Conservation (phyloP, 495 filamentous ascomycete species). For the Lasiosphaeriaceae sp. region DNA sequence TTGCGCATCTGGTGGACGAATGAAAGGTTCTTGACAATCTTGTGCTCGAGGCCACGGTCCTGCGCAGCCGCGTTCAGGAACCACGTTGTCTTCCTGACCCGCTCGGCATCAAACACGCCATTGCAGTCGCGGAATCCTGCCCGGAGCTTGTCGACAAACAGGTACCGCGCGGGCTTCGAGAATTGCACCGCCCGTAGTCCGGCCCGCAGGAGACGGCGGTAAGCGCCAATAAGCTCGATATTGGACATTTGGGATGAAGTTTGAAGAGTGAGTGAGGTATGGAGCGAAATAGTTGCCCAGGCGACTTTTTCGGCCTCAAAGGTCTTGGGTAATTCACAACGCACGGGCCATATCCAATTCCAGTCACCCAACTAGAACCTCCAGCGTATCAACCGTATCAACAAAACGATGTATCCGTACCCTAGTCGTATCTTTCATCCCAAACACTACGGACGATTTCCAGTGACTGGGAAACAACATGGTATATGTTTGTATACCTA, state of each 20-base stretch:
- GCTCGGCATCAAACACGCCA: slow-evolving; percentile 53
- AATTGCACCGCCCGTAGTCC: slow-evolving; percentile 76
- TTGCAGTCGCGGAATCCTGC: slow-evolving; percentile 62
- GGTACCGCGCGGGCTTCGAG: slow-evolving; percentile 69
- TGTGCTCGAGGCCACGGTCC: slow-evolving; percentile 70
- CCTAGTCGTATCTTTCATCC: too few species aligned
- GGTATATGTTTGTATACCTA: too few species aligned
- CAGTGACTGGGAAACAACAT: too few species aligned
- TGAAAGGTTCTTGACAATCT: slow-evolving; percentile 71
- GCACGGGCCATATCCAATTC: too few species aligned
- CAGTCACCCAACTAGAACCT: too few species aligned
- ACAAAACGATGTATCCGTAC: too few species aligned
- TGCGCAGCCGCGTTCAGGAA: slow-evolving; percentile 71
- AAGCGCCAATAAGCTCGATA: slow-evolving; percentile 61
- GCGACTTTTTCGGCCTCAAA: too few species aligned
- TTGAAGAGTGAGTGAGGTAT: too few species aligned
- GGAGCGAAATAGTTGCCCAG: too few species aligned
- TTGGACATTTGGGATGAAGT: not conserved
- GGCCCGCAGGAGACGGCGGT: slow-evolving; percentile 72
- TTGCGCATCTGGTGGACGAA: slow-evolving; percentile 46
- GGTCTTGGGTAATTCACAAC: too few species aligned
- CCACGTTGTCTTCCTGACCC: slow-evolving; percentile 67
- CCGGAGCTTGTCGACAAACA: slow-evolving; percentile 61
- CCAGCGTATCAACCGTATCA: too few species aligned
- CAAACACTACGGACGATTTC: too few species aligned